A percentile compares a stretch with the other conserved stretches of the same genome.
phyloP scores from a whole-genome alignment of 1,139 yeast species.

The Wickerhamiella infanticola region DNA sequence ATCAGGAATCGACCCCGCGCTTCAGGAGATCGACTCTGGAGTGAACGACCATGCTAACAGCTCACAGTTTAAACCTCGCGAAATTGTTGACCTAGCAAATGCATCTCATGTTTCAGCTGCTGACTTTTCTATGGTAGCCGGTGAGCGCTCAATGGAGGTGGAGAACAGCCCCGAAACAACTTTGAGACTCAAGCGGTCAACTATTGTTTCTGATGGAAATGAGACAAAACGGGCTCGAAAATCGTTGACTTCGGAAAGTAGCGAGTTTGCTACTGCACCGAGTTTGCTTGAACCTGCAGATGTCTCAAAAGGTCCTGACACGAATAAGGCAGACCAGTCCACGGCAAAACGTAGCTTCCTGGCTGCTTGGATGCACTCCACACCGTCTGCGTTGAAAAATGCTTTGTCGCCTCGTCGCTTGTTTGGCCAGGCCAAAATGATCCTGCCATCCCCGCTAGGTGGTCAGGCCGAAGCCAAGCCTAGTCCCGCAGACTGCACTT shows the following conservation, averaged over 20 bases:
- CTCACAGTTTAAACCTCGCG: background rate
- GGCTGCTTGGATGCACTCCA: slow-evolving; percentile 1
- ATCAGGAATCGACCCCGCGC: background rate
- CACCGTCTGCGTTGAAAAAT: background rate
- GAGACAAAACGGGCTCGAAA: background rate
- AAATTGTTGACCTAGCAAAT: background rate
- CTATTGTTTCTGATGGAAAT: too few relatives aligned
- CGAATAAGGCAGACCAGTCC: background rate
- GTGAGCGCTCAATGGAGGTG: background rate
- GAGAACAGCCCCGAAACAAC: background rate
- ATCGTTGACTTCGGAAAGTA: background rate
- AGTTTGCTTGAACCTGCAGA: background rate
- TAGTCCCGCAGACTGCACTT: background rate
- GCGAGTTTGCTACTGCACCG: background rate
- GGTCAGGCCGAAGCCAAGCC: background rate
- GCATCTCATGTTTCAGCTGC: background rate
- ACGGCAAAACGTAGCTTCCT: slow-evolving; percentile 1
- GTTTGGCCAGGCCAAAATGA: background rate
- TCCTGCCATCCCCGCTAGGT: background rate
- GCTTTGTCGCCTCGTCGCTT: background rate
- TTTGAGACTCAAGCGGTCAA: too few relatives aligned
- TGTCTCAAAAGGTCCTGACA: background rate
- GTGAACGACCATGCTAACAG: too few relatives aligned
- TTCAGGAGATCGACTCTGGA: background rate
- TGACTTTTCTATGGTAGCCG: background rate